These are phyloP conservation scores for Crithidia acanthocephali DNA, from an alignment of 208 protist species.

Conservation along the genomic window DNA sequence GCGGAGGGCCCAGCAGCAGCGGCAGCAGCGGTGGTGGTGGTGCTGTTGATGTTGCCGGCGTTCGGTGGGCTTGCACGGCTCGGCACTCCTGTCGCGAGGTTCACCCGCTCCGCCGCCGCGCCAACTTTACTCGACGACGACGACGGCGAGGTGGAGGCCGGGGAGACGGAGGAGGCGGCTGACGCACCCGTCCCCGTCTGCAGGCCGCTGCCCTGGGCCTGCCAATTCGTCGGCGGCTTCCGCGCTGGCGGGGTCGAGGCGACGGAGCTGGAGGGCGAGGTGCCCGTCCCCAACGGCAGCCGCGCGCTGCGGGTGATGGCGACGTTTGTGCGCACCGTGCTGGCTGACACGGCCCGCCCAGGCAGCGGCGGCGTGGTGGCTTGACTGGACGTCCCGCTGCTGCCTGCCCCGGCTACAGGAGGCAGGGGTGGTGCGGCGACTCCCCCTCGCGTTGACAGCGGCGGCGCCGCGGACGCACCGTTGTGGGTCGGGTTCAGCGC, in stretches of 20 bases:
- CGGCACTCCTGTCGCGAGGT: background rate
- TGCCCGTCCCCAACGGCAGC: background rate
- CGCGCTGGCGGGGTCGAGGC: slow-evolving; percentile 5
- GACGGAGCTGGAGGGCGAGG: background rate
- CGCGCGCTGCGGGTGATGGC: slow-evolving; percentile 16
- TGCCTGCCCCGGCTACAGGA: background rate
- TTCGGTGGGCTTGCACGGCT: background rate
- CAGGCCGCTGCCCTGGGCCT: no score
- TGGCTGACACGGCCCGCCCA: background rate
- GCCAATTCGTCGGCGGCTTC: background rate
- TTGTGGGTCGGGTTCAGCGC: background rate
- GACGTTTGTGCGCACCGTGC: background rate
- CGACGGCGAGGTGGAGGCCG: background rate
- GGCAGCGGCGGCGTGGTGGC: no score
- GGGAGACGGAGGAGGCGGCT: background rate
- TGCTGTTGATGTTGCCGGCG: background rate
- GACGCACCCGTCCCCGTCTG: no score
- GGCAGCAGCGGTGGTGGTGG: background rate
- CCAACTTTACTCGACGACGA: background rate
- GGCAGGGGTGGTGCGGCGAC: background rate
- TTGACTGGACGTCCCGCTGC: background rate
- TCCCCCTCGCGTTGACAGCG: background rate
- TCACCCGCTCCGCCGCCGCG: background rate
- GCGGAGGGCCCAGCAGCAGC: background rate
- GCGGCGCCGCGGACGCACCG: background rate